Base-by-base conservation (phyloP, 176 grass and related monocot genomes). In the Eragrostis curvula region DNA sequence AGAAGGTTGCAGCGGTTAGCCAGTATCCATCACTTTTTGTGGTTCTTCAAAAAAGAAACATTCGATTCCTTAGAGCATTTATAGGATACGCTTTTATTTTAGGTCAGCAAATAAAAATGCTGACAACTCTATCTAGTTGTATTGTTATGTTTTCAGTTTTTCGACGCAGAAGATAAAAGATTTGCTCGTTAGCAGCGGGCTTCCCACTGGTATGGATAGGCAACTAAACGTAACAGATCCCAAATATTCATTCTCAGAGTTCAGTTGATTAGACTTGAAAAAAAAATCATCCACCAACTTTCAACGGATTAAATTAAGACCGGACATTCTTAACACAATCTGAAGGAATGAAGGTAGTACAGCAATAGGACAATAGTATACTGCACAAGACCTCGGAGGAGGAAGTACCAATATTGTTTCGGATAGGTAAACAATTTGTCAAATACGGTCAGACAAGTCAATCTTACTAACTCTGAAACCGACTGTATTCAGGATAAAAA, bases 1-100 rank as follows among this genome's bases (percentile, higher is more conserved):
- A 71, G 11, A 3, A 60, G 29, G 59, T 66, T 71, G 68, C 74
- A 73, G 59, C 18, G 12, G 83, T 72, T 89, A 86, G 50, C 73
- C 41, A 52, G 83, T 86, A 74, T 11, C 73, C 73, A 86, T 86
- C 88, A 73, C 29, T 13, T 15, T 50, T 25, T 70, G 56, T 41
- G 65, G 47, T 57, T 81, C 41, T 70, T 23, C 32, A 36, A 36
- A 36, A 36, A 36, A 36, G 0, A 3, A 21, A 7, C 8, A 14
- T 15, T 49, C 47, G 11, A 27, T 81, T 81, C 76, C 8, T 76
- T 29, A 45, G 12, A 53, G 25, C 36, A 46, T 50, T 40, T 9
- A 72, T 60, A 71, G 40, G 66, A 82, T 44, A 67, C 42, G 47
- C 20, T 68, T 80, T 80, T 55, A 25, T 67, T 6, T 32, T 14